These are phyloP conservation scores for Taiozyma onychis DNA, from an alignment of 1,139 yeast species.

Conservation along the genomic window DNA sequence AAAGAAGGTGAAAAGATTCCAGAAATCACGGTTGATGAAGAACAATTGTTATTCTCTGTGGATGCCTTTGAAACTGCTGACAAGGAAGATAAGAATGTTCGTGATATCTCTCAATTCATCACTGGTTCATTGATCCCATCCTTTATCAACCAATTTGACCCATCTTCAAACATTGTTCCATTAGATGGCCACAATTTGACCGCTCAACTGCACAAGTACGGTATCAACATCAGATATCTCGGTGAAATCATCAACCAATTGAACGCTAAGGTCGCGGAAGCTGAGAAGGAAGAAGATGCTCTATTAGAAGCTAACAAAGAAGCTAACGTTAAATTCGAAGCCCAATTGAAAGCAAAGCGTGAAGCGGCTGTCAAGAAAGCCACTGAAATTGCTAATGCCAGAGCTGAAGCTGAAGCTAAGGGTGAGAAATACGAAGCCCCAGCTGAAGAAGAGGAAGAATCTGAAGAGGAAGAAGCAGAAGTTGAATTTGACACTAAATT, in stretches of 20 bases:
- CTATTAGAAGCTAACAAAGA: slow-evolving; percentile 24
- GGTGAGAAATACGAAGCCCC: slow-evolving; percentile 35
- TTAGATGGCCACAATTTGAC: slow-evolving; percentile 78
- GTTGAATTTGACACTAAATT: slow-evolving; percentile 25
- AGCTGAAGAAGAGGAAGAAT: slow-evolving; percentile 28
- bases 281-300: slow-evolving; percentile 23
- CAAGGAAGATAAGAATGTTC: slow-evolving; percentile 58
- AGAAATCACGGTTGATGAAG: slow-evolving; percentile 50
- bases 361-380: slow-evolving; percentile 25
- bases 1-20: slow-evolving; percentile 32
- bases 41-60: slow-evolving; percentile 62
- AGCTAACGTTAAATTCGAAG: slow-evolving; percentile 30
- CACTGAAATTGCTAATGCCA: slow-evolving; percentile 19
- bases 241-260: slow-evolving; percentile 48
- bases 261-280: slow-evolving; percentile 18
- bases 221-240: slow-evolving; percentile 86
- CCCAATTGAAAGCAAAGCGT: slow-evolving; percentile 12
- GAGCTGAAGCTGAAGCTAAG: slow-evolving; percentile 32
- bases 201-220: slow-evolving; percentile 63
- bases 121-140: slow-evolving; percentile 54
- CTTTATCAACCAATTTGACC: slow-evolving; percentile 49
- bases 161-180: slow-evolving; percentile 49
- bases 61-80: slow-evolving; percentile 59
- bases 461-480: slow-evolving; percentile 30
- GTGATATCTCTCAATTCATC: slow-evolving; percentile 63